phyloP scores from a whole-genome alignment of 495 filamentous ascomycete species.

The Parathielavia appendiculata region DNA sequence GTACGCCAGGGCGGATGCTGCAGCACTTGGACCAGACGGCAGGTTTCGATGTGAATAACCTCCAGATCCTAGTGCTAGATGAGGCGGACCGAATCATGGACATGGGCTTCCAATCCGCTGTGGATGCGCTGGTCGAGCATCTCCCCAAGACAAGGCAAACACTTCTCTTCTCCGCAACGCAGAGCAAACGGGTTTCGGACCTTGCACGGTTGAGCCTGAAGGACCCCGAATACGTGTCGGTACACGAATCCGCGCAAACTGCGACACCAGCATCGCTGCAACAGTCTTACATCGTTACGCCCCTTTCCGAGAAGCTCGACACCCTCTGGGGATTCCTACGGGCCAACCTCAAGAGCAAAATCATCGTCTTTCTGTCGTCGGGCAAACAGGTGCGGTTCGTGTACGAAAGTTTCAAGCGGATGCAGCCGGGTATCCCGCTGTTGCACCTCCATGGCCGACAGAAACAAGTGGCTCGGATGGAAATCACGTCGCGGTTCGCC shows the following conservation, averaged over 20 bases:
- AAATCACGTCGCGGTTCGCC: conserved; percentile 78
- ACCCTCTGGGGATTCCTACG: conserved; percentile 89
- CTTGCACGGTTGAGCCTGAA: conserved; percentile 80
- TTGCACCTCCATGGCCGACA: conserved; percentile 92
- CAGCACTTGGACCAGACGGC: conserved; percentile 96
- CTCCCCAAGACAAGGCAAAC: conserved; percentile 85
- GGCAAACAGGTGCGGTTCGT: conserved; percentile 96
- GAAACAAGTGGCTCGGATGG: conserved; percentile 80
- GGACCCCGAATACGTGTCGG: conserved; percentile 91
- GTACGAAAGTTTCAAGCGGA: conserved; percentile 84
- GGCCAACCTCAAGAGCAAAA: conserved; percentile 82
- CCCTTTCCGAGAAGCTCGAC: conserved; percentile 81
- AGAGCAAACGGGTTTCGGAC: conserved; percentile 90
- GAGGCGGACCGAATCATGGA: conserved; percentile 97
- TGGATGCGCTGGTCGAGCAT: conserved; percentile 93
- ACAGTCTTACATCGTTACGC: conserved; percentile 84
- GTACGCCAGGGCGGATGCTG: conserved; percentile 89
- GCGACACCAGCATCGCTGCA: conserved; percentile 81
- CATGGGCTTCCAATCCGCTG: conserved; percentile 88
- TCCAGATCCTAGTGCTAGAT: conserved; percentile 91
- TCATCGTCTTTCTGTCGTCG: conserved; percentile 87
- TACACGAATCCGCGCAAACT: conserved; percentile 74
- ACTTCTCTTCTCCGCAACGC: conserved; percentile 90
- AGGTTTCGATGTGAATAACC: conserved; percentile 78
- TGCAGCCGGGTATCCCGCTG: conserved; percentile 94